Evolutionary conservation across 2,329 filamentous ascomycete genomes (phyloP).

Genomic region (Blastomyces gilchristii): DNA sequence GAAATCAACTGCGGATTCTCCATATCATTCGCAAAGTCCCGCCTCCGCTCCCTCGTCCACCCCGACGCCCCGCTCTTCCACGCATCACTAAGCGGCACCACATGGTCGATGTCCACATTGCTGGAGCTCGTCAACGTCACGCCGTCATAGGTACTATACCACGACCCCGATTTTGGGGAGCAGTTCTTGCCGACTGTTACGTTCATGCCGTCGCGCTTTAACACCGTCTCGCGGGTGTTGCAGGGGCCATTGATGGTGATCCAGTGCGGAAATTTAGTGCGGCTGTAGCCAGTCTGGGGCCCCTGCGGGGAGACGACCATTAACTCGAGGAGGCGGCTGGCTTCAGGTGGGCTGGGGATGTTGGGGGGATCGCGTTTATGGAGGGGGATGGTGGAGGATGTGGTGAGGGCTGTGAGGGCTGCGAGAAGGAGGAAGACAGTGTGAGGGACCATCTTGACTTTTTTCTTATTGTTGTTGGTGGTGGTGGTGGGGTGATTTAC

Average conservation of each 20-base stretch:
- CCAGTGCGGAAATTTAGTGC: conserved; percentile 64
- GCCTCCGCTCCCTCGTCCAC: conserved; percentile 60
- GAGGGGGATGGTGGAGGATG: conserved; percentile 16
- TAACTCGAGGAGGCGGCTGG: conserved; percentile 47
- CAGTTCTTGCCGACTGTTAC: conserved; percentile 53
- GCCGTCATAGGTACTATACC: conserved; percentile 65
- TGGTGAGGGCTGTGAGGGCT: conserved; percentile 13
- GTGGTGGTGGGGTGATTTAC: neutral
- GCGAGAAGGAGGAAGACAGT: conserved; percentile 14
- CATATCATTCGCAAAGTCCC: conserved; percentile 67
- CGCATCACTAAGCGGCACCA: conserved; percentile 70
- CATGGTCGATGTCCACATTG: conserved; percentile 73
- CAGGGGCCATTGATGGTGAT: conserved; percentile 54
- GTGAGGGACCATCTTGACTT: neutral
- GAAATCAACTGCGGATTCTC: conserved; percentile 65
- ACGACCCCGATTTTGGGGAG: conserved; percentile 53
- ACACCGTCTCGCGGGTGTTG: conserved; percentile 62
- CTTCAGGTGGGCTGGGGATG: conserved; percentile 50
- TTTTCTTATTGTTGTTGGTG: neutral
- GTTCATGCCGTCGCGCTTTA: conserved; percentile 60
- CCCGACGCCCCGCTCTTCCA: conserved; percentile 66
- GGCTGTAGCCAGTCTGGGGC: conserved; percentile 50
- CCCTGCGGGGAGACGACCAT: conserved; percentile 50
- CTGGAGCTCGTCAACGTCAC: conserved; percentile 56
- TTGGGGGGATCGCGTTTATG: conserved; percentile 42